phyloP scores from a whole-genome alignment of 257 asterid genomes.

The Nicotiana paniculata region DNA sequence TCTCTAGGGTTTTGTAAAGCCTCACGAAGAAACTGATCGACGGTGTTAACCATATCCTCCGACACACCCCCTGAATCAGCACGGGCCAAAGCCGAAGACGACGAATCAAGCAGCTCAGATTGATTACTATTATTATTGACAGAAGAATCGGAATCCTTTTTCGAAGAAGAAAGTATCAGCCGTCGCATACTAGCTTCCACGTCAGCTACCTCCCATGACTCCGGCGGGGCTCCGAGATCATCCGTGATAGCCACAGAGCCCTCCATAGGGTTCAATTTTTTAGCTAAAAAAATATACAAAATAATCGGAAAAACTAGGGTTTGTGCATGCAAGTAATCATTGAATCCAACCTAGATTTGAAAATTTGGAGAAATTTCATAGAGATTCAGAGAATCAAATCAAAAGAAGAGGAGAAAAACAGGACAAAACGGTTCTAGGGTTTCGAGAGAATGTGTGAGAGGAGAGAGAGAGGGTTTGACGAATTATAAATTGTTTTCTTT shows the following conservation, averaged over 20 bases:
- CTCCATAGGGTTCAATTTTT: constrained; percentile 50
- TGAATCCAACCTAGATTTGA: constrained; percentile 34
- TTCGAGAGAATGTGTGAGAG: not conserved
- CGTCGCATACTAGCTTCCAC: constrained; percentile 81
- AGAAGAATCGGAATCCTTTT: constrained; percentile 31
- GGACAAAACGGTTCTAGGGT: constrained; percentile 19
- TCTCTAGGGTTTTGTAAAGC: constrained; percentile 99
- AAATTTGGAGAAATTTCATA: constrained; percentile 30
- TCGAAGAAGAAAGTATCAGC: constrained; percentile 62
- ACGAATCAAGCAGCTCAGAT: constrained; percentile 35
- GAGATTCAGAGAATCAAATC: constrained; percentile 9
- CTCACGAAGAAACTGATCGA: constrained; percentile 92
- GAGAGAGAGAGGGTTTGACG: constrained; percentile 59
- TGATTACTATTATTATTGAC: constrained; percentile 26
- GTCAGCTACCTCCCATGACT: constrained; percentile 99
- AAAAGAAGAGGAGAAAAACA: not conserved
- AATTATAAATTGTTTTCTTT: constrained; percentile 13
- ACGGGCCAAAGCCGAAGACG: constrained; percentile 12
- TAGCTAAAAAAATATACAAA: not conserved
- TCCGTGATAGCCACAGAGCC: constrained; percentile 59
- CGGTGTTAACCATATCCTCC: constrained; percentile 64
- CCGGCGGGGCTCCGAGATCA: constrained; percentile 63
- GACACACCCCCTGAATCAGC: constrained; percentile 17
- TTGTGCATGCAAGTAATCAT: constrained; percentile 27
- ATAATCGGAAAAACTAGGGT: constrained; percentile 6